phyloP scores from a whole-genome alignment of 805 yeast species.

The Saccharomycopsis amapae region DNA sequence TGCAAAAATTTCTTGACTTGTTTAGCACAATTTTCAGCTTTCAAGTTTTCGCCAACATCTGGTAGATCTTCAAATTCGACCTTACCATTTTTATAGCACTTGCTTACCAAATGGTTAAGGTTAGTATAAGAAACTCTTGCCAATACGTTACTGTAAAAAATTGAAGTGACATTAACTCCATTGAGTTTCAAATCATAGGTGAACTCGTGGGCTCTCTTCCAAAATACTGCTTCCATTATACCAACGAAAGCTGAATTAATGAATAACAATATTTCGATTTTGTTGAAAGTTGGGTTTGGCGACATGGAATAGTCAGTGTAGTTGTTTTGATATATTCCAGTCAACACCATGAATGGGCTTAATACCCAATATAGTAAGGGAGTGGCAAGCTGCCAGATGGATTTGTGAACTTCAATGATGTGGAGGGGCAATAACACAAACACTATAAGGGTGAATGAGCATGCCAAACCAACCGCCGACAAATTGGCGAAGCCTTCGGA shows the following conservation, averaged over 20 bases:
- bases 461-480: neutral
- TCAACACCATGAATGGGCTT: slow-evolving; percentile 3
- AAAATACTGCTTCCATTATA: slow-evolving; percentile 12
- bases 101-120: slow-evolving; percentile 40
- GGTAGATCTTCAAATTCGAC: slow-evolving; percentile 37
- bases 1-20: slow-evolving; percentile 32
- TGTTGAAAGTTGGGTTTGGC: neutral
- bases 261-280: neutral
- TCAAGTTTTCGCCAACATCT: slow-evolving; percentile 33
- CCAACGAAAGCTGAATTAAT: slow-evolving; percentile 4
- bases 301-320: slow-evolving; percentile 12
- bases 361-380: slow-evolving; percentile 14
- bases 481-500: slow-evolving; percentile 1
- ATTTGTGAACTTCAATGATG: slow-evolving; percentile 16
- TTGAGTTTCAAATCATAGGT: slow-evolving; percentile 11
- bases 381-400: slow-evolving; percentile 17
- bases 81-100: slow-evolving; percentile 34
- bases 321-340: slow-evolving; percentile 11
- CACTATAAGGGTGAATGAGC: neutral
- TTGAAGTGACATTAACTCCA: slow-evolving; percentile 11
- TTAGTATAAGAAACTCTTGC: slow-evolving; percentile 38
- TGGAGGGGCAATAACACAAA: slow-evolving; percentile 18
- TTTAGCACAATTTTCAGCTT: slow-evolving; percentile 30
- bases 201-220: slow-evolving; percentile 15
- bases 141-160: slow-evolving; percentile 21